Base-by-base conservation (phyloP, 169 alveolate genomes). In the Plasmodium vivax region DNA sequence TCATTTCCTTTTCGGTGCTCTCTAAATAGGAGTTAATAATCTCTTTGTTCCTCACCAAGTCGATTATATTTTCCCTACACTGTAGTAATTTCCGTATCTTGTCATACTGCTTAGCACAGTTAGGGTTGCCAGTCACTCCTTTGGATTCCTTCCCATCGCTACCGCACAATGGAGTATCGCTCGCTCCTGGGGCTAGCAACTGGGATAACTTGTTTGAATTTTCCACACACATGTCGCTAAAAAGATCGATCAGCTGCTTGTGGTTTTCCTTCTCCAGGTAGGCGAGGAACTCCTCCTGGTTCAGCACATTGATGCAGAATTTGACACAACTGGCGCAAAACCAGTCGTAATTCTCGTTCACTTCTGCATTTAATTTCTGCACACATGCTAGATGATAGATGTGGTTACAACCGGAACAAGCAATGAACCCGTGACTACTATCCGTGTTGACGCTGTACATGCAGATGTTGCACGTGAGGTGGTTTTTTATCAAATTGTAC, bases 281-380 rank as follows among this genome's bases (percentile, higher is more conserved):
- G 36, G 68, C 7, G 36, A 90, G 4, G 73, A 90, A 90, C 34
- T 90, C 91, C 19, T 90, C 83, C 83, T 90, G 94, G 3, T 81
- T 80, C 47, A 90, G 54, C 45, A 90, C 51, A 90, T 90, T 90
- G 73, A 90, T 38, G 51, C 84, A 80, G 62, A 82, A 82, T 41
- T 82, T 83, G 75, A 92, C 51, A 68, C 95, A 92, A 71, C 85
- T 71, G 6, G 92, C 19, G 73, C 95, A 92, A 58, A 82, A 92
- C 95, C 95, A 92, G 23, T 92, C 95, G 62, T 92, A 92, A 73
- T 92, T 92, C 77, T 81, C 92, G 75, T 92, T 92, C 30, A 92
- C 84, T 72, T 92, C 92, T 32, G 56, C 58, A 82, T 82, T 36
- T 71, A 79, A 45, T 73, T 83, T 82, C 51, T 92, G 84, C 27